Conservation (phyloP, 2,329 filamentous ascomycete species). For the Penicillium sp. region DNA sequence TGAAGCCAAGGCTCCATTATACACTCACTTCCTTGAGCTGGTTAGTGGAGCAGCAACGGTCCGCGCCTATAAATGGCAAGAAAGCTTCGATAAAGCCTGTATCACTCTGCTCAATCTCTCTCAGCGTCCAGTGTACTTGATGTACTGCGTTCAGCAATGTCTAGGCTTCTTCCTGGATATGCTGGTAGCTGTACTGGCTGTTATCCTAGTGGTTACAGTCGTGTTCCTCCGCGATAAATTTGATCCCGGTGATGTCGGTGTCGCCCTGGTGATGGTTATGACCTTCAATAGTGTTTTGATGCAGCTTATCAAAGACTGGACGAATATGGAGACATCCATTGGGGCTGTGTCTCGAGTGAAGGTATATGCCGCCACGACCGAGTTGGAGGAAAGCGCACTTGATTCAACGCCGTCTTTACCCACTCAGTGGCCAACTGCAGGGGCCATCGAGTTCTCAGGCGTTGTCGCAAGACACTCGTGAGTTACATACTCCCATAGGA, state of each 20-base stretch:
- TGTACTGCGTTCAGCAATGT: background rate
- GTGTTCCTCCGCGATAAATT: background rate
- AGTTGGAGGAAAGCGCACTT: background rate
- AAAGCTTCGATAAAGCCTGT: background rate
- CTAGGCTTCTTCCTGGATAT: background rate
- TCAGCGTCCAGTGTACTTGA: background rate
- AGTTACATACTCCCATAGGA: background rate
- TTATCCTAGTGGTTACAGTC: background rate
- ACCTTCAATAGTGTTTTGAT: background rate
- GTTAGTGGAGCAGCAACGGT: background rate
- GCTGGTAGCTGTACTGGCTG: background rate
- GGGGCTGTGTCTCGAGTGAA: background rate
- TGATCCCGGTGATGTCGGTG: background rate
- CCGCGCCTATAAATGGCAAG: background rate
- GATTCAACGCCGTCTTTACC: background rate
- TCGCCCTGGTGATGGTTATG: background rate
- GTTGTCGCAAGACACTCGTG: background rate
- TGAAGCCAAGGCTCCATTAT: background rate
- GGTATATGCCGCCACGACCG: background rate
- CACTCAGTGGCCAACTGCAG: background rate
- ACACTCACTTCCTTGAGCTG: background rate
- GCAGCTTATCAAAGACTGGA: background rate
- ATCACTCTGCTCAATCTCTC: background rate
- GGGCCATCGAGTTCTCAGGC: background rate
- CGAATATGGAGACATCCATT: background rate